Evolutionary conservation across 257 asterid genomes (phyloP), one percentile per base, ranked within the genome.

Genomic region (Lithospermum erythrorhizon): DNA sequence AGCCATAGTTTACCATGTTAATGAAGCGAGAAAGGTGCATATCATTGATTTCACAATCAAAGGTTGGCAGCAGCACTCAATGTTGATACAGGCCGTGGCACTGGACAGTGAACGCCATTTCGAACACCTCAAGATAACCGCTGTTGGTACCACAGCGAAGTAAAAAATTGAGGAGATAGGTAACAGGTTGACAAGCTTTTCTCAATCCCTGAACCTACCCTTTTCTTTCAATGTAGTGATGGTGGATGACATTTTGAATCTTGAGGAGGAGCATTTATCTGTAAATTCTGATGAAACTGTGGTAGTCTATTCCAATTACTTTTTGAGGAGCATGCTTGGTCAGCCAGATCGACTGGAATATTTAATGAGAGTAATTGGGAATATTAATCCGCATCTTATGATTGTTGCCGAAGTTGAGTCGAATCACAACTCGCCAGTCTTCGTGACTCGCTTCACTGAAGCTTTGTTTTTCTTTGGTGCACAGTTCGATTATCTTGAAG

Each of bases 51-150:
- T 83, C 7, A 78, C 78, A 27, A 76, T 83, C 16, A 67, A 72
- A 24, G 62, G 45, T 51, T 84, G 95, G 0, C 49, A 73, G 24
- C 85, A 83, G 0, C 74, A 73, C 70, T 78, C 70, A 17, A 63
- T 75, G n/a, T 52, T 86, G 70, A 83, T 86, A 74, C 91, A 86
- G 65, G 91, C 83, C 41, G 79, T 86, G 5, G 76, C 68, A 20
- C 64, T 69, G 29, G 41, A 63, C 55, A 62, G 22, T 24, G 75
- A 69, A 47, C 25, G 23, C 25, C 76, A 72, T 16, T 7, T 79
- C 10, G 75, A 81, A 22, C 72, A 56, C 68, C 81, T 83, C 19
- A 83, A 69, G 79, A 66, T 83, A 49, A 83, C 84, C 15, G 82
- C 85, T 24, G 60, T 83, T 0, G 82, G 80, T 22, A 74, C 61